A percentile compares a stretch with the other conserved stretches of the same genome.
Evolutionary conservation across 768 basidiomycete species (phyloP).

Genomic region (Leccinum longicurvipes): DNA sequence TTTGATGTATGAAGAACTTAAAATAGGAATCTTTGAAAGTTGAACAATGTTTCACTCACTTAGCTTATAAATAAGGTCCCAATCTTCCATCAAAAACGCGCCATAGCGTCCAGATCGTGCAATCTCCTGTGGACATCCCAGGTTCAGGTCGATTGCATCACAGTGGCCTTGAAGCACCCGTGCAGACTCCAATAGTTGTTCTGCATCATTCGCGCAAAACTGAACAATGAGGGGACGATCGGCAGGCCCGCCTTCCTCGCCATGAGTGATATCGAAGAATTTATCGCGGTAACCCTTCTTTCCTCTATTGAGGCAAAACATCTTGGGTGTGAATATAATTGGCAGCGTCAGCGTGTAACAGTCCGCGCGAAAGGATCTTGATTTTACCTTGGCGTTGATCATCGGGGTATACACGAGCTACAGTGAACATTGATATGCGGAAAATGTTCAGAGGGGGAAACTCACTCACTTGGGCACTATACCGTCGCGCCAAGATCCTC

Average conservation of each 20-base stretch:
- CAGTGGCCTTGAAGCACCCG: constrained; percentile 71
- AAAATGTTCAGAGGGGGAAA: background rate
- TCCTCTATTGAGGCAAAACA: constrained; percentile 46
- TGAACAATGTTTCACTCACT: constrained; percentile 43
- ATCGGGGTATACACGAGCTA: constrained; percentile 95
- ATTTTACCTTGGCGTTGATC: constrained; percentile 85
- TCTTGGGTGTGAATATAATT: constrained; percentile 34
- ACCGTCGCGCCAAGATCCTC: constrained; percentile 77
- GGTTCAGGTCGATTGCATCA: constrained; percentile 93
- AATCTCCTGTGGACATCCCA: constrained; percentile 95
- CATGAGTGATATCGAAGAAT: constrained; percentile 63
- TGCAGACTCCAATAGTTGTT: constrained; percentile 74
- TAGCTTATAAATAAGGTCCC: constrained; percentile 81
- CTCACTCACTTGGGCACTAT: constrained; percentile 67
- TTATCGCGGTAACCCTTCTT: constrained; percentile 51
- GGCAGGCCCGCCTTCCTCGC: constrained; percentile 74
- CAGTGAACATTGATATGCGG: background rate
- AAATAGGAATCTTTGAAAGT: background rate
- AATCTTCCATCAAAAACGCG: constrained; percentile 90
- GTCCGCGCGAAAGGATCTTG: background rate
- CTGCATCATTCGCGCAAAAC: constrained; percentile 90
- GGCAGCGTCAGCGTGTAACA: background rate
- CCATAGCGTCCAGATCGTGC: constrained; percentile 87
- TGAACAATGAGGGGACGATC: constrained; percentile 90
- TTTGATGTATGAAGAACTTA: constrained; percentile 27